A percentile compares a stretch with the other conserved stretches of the same genome.
These are phyloP conservation scores for Boletus pseudo-olivaceus DNA, from an alignment of 768 basidiomycete genomes.

Conservation along the genomic window DNA sequence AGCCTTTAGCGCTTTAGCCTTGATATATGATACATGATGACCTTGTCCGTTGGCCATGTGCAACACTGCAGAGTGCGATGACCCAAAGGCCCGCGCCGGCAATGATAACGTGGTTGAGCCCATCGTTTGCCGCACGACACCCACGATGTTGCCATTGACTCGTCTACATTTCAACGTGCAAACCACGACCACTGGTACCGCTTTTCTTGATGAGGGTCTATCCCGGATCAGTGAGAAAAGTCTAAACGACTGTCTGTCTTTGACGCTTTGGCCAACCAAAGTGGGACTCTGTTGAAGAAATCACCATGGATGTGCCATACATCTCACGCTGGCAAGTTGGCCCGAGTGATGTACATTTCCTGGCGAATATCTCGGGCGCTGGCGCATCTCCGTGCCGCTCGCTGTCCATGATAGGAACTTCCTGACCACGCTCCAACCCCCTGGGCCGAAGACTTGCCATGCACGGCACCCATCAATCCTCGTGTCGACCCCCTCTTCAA, in stretches of 20 bases:
- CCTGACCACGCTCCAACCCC: conserved; percentile 12
- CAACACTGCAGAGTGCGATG: background rate
- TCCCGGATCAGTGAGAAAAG: no score
- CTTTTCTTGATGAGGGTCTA: background rate
- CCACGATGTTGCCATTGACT: conserved; percentile 2
- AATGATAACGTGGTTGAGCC: background rate
- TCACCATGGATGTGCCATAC: background rate
- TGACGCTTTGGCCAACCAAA: background rate
- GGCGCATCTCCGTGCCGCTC: background rate
- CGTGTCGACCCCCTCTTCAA: conserved; percentile 10
- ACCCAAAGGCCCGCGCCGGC: background rate
- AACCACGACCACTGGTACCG: background rate
- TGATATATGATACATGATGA: background rate
- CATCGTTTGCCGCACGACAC: background rate
- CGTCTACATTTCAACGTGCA: conserved; percentile 7
- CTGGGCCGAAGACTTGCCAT: background rate
- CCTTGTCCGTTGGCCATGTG: background rate
- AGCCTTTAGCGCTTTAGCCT: background rate
- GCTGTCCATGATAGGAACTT: conserved; percentile 6
- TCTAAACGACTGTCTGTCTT: background rate
- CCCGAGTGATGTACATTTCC: background rate
- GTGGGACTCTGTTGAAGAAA: background rate
- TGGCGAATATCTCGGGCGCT: background rate
- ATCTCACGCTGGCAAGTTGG: background rate
- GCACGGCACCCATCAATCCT: conserved; percentile 7